Base-by-base conservation (phyloP, 441 rosid genomes). In the Monsonia emarginata region DNA sequence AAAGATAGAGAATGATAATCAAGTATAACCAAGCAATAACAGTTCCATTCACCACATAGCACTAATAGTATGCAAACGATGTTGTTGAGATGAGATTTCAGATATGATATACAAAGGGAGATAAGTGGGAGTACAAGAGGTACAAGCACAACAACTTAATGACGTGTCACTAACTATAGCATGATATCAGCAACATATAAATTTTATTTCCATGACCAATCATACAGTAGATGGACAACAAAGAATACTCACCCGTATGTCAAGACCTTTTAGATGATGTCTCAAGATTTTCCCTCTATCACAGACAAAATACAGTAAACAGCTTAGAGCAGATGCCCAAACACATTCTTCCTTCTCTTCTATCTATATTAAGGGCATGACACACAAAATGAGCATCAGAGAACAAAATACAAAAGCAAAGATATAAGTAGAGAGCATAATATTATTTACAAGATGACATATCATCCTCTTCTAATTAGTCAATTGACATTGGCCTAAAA, bases 301-400 rank as follows among this genome's bases (percentile, higher is more conserved):
- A 75, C 89, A 88, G 61, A 91, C 90, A 79, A 91, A 95, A 85
- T 89, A 95, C 52, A 95, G 90, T 59, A 95, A 84, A 80, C 99
- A 91, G 81, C 99, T 95, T 59, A 95, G 79, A 61, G 95, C 97
- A 83, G 99, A 86, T 50, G 98, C 87, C 98, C 98, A 91, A 30
- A 95, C 91, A 71, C 86, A 86, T 74, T 91, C 98, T 79, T 91
- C 99, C 65, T 70, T 76, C 78, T 90, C 98, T 76, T 90, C 95
- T 69, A 76, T 82, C 99, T 91, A 79, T 61, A 56, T 78, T 40
- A 67, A 36, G 38, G 74, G 74, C 67, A 71, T 64, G 61, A 74
- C 72, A 73, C 50, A 54, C 34, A 13, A 57, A 68, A 65, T 42
- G 42, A 34, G 36, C 42, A 54, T 30, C 25, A 11, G 58, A 61